Percentiles rank a stretch among this genome's conserved stretches.
Evolutionary conservation across 2,329 filamentous ascomycete genomes (phyloP).

Genomic region (Clarireedia hainanense): DNA sequence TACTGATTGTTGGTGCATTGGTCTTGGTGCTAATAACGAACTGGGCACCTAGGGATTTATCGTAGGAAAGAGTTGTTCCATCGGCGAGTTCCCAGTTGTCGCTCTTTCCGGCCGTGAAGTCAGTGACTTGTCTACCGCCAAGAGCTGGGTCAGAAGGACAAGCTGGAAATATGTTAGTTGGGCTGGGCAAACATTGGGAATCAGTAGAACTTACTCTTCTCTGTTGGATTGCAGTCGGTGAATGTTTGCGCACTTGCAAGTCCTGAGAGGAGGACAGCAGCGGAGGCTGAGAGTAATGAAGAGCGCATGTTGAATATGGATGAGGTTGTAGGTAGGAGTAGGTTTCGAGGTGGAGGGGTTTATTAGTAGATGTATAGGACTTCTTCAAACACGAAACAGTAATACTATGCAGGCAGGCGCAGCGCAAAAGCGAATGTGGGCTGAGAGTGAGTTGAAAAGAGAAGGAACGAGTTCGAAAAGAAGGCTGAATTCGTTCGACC

Average conservation of each 20-base stretch:
- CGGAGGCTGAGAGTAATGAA: constrained; percentile 14
- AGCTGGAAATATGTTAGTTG: constrained; percentile 20
- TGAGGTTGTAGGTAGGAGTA: not conserved
- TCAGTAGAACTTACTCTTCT: constrained; percentile 6
- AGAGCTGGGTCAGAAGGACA: constrained; percentile 39
- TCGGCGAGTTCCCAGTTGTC: constrained; percentile 48
- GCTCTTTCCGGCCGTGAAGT: constrained; percentile 36
- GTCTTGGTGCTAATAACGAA: constrained; percentile 40
- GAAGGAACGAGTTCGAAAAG: not conserved
- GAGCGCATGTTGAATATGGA: constrained; percentile 18
- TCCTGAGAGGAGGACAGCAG: constrained; percentile 7
- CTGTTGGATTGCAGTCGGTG: constrained; percentile 8
- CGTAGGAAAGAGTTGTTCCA: constrained; percentile 35
- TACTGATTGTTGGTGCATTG: constrained; percentile 39
- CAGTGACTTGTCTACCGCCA: constrained; percentile 32
- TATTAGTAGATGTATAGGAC: not conserved
- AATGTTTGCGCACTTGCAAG: constrained; percentile 11
- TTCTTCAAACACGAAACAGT: not conserved
- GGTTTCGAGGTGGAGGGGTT: not conserved
- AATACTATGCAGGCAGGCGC: not conserved
- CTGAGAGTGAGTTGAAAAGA: not conserved
- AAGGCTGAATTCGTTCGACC: not conserved
- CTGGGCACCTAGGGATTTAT: constrained; percentile 36
- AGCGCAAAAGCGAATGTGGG: constrained; percentile 1
- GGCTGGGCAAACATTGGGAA: not conserved